These are phyloP conservation scores for Peronospora destructor DNA, from an alignment of 352 stramenopile genomes.

Conservation along the genomic window DNA sequence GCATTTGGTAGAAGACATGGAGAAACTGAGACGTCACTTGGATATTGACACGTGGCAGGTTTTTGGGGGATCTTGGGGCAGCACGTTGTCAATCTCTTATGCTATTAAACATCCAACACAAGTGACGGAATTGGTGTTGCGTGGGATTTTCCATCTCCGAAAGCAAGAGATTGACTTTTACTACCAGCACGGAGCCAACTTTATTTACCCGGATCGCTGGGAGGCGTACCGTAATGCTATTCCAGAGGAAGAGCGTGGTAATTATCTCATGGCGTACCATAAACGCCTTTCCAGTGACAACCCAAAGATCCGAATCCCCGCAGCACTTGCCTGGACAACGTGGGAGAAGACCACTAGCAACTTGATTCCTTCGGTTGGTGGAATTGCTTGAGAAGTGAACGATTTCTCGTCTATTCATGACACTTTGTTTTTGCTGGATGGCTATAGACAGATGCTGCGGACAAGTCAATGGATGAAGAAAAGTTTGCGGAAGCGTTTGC, in stretches of 20 bases:
- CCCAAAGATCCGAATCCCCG: conserved; percentile 67
- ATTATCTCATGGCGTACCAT: conserved; percentile 85
- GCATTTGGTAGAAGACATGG: conserved; percentile 91
- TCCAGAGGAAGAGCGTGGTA: conserved; percentile 71
- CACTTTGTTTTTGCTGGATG: neutral
- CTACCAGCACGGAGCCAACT: conserved; percentile 85
- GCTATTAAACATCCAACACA: conserved; percentile 78
- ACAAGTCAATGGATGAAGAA: conserved; percentile 71
- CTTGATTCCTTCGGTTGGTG: conserved; percentile 45
- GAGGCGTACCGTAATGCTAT: conserved; percentile 86
- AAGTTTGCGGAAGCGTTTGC: conserved; percentile 88
- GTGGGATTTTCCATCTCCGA: conserved; percentile 90
- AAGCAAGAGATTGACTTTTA: conserved; percentile 90
- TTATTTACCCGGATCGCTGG: conserved; percentile 89
- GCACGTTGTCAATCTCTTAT: conserved; percentile 90
- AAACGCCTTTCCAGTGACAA: conserved; percentile 84
- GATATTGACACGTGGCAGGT: conserved; percentile 89
- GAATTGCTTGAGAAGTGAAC: neutral
- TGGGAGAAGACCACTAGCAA: conserved; percentile 89
- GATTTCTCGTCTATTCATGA: neutral
- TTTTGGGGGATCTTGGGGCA: conserved; percentile 93
- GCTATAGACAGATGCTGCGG: conserved; percentile 42
- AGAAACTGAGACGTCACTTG: conserved; percentile 83
- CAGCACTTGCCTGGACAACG: conserved; percentile 85
- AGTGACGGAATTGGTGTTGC: conserved; percentile 86